These are phyloP conservation scores for Chloris gayana DNA, from an alignment of 176 grass and related monocot genomes.

Conservation along the genomic window DNA sequence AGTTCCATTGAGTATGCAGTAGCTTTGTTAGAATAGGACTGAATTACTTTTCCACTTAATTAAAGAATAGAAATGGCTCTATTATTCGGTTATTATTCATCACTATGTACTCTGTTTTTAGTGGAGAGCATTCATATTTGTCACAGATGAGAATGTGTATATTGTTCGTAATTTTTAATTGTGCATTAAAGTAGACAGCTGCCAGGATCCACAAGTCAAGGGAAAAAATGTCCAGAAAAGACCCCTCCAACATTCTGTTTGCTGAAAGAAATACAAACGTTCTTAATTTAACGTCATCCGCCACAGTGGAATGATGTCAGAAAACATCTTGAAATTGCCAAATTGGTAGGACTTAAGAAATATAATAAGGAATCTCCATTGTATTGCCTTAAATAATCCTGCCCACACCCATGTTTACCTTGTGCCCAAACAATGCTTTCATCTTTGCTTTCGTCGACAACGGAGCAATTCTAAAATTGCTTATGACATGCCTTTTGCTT, in stretches of 20 bases:
- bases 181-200: not conserved
- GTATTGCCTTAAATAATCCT: not conserved
- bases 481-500: not conserved
- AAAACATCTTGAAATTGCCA: not conserved
- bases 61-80: not conserved
- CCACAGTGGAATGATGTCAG: not conserved
- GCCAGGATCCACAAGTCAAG: not conserved
- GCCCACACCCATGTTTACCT: not conserved
- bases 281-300: not conserved
- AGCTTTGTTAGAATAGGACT: not conserved
- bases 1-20: not conserved
- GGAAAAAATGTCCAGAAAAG: not conserved
- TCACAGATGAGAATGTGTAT: not conserved
- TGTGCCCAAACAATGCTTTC: not conserved
- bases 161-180: not conserved
- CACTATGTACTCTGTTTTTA: not conserved
- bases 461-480: not conserved
- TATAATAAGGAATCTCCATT: too few relatives aligned
- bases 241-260: not conserved
- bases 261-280: not conserved
- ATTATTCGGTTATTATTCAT: not conserved
- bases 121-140: not conserved
- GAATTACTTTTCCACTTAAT: conserved; percentile 1
- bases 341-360: not conserved
- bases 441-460: not conserved